A percentile compares a stretch with the other conserved stretches of the same genome.
phyloP scores from a whole-genome alignment of 2,329 filamentous ascomycete species.

The Xylariales sp. region DNA sequence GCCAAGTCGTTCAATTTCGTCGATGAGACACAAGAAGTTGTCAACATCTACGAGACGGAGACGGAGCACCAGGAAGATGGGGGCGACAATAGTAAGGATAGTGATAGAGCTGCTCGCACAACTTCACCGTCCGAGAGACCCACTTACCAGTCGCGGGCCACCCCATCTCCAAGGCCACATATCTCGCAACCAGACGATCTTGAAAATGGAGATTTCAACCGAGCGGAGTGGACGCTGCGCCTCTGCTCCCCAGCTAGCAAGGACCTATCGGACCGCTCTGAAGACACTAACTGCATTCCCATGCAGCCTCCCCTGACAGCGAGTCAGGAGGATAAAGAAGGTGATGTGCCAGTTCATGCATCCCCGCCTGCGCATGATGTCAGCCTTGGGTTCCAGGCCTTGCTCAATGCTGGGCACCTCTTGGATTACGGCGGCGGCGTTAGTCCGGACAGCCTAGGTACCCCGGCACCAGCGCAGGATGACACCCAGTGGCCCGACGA shows the following conservation, averaged over 20 bases:
- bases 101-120: neutral
- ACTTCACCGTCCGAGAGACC: neutral
- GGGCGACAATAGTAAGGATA: neutral
- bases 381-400: constrained; percentile 18
- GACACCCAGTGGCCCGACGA: constrained; percentile 9
- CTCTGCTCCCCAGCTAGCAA: neutral
- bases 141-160: neutral
- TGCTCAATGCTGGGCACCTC: constrained; percentile 15
- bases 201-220: neutral
- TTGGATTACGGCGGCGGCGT: constrained; percentile 9
- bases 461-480: neutral
- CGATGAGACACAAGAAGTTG: constrained; percentile 16
- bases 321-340: neutral
- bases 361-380: constrained; percentile 4
- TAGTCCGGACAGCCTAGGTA: neutral
- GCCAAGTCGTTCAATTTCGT: constrained; percentile 24
- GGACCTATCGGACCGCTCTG: neutral
- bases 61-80: neutral
- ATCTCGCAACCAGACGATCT: neutral
- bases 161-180: neutral
- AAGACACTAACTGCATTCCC: neutral
- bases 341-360: neutral
- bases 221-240: constrained; percentile 2
- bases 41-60: constrained; percentile 18
- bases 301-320: neutral